Evolutionary conservation across 2,329 filamentous ascomycete species (phyloP), one percentile per base, ranked within the genome.

Genomic region (Bertia moriformis): DNA sequence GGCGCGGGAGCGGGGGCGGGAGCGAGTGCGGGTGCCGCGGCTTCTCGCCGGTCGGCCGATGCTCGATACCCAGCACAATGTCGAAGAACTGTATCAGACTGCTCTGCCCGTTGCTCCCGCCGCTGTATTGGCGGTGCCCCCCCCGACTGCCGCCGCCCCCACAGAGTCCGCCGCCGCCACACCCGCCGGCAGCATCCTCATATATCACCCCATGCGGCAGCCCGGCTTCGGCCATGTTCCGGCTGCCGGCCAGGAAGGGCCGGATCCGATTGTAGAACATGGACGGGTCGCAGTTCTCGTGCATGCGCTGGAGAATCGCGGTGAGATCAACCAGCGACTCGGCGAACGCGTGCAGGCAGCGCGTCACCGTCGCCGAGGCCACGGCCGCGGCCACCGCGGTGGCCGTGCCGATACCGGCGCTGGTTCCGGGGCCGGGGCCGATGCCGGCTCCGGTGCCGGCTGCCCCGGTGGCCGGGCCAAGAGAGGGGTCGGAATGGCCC

Each of bases 31-130:
- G 17, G 63, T 61, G 13, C 62, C 58, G 2, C 59, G 62, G 62
- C 56, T 72, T 80, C 47, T 84, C 75, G 29, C 89, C 89, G 0
- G 91, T 96, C 0, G 89, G 87, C 4, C 83, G 78, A 58, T 98
- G 91, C 53, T 91, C 80, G 39, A 98, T 73, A 35, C 87, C 87
- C 2, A 98, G 73, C 1, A 85, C 78, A 38, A 96, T 77, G 56
- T 98, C 91, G 53, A 96, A 96, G 65, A 96, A 95, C 50, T 98
- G 91, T 44, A 98, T 91, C 43, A 96, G 66, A 42, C 88, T 95
- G 65, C 86, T 93, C 60, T 98, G 91, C 0, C 91, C 91, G 52
- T 98, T 96, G 61, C 87, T 95, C 19, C 91, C 91, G 32, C 91
- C 91, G 44, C 83, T 83, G 56, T 87, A 94, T 53, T 95, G 84